These are phyloP conservation scores for Hyparrhenia diplandra DNA, from an alignment of 176 grass and related monocot species.

Conservation along the genomic window DNA sequence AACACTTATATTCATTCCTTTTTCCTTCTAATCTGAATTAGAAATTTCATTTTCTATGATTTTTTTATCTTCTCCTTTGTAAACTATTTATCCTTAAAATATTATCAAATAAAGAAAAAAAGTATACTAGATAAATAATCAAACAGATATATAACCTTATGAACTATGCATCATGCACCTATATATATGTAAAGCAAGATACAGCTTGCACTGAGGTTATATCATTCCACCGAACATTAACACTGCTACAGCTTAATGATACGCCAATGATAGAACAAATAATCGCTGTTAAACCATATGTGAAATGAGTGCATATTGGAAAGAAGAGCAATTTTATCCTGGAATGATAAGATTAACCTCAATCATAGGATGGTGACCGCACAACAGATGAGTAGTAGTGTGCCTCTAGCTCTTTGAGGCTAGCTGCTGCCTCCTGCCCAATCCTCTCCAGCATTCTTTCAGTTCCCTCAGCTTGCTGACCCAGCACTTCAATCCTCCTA, in stretches of 20 bases:
- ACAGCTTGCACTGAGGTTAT: not conserved
- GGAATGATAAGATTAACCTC: slow-evolving; percentile 15
- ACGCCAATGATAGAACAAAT: not conserved
- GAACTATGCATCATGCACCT: not conserved
- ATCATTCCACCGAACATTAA: not conserved
- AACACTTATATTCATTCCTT: not conserved
- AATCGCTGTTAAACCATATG: not conserved
- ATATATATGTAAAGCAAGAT: not conserved
- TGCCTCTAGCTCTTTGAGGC: slow-evolving; percentile 86
- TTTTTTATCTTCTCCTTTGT: not conserved
- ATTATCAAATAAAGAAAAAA: not conserved
- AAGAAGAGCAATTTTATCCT: not conserved
- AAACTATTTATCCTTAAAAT: not conserved
- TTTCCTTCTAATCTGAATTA: not conserved
- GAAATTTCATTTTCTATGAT: not conserved
- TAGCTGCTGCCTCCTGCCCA: slow-evolving; percentile 71
- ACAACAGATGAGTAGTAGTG: slow-evolving; percentile 79
- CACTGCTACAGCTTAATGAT: not conserved
- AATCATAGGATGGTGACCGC: slow-evolving; percentile 37
- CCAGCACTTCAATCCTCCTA: slow-evolving; percentile 59
- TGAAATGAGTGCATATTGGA: not conserved
- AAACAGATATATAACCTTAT: not conserved
- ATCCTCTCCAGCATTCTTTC: slow-evolving; percentile 84
- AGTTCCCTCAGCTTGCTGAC: slow-evolving; percentile 55
- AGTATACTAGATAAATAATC: not conserved